These are phyloP conservation scores for Euphorbia schlechtendalii DNA, from an alignment of 441 rosid genomes.

Conservation along the genomic window DNA sequence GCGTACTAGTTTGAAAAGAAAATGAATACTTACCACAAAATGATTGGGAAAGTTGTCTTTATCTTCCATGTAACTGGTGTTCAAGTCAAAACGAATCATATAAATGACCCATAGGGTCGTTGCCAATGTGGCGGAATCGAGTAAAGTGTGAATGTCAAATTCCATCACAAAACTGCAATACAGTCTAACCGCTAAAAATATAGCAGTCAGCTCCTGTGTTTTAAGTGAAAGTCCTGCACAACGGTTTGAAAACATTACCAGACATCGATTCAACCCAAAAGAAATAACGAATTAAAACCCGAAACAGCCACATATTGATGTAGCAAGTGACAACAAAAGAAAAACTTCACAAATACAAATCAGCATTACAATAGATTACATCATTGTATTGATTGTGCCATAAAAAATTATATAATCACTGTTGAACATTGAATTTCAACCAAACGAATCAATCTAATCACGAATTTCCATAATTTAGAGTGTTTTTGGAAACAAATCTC, in stretches of 20 bases:
- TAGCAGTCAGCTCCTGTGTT: conserved; percentile 86
- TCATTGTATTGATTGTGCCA: no score
- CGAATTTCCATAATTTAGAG: no score
- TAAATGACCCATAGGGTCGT: conserved; percentile 95
- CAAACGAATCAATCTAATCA: no score
- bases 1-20: neutral
- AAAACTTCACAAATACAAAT: neutral
- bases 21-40: conserved; percentile 57
- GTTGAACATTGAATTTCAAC: no score
- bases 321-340: neutral
- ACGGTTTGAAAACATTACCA: no score
- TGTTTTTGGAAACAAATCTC: no score
- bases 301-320: neutral
- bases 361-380: no score
- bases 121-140: conserved; percentile 73
- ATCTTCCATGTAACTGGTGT: conserved; percentile 87
- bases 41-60: conserved; percentile 85
- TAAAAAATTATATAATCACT: no score
- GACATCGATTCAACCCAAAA: no score
- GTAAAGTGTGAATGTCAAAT: conserved; percentile 84
- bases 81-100: conserved; percentile 80
- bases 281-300: no score
- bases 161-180: conserved; percentile 97
- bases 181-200: conserved; percentile 80
- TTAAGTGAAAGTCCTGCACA: conserved; percentile 85